Conservation (phyloP, 1,284 basidiomycete species). For the Sporisorium scitamineum region DNA sequence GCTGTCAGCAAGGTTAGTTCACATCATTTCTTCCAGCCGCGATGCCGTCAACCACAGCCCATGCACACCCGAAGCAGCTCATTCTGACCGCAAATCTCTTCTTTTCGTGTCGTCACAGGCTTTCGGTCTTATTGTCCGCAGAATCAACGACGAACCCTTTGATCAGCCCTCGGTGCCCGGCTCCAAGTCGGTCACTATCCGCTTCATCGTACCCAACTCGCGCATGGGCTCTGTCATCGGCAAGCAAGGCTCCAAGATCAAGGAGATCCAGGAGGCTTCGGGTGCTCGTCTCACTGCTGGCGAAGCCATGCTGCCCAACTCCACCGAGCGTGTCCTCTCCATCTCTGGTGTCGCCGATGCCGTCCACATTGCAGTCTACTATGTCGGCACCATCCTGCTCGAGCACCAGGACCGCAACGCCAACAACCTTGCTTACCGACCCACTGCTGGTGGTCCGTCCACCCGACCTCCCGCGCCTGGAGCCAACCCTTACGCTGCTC, state of each 20-base stretch:
- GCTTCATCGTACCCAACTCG: constrained; percentile 96
- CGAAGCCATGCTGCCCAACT: constrained; percentile 97
- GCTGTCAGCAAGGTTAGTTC: constrained; percentile 92
- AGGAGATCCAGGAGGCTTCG: constrained; percentile 99
- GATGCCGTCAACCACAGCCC: neutral
- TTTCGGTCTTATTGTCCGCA: constrained; percentile 96
- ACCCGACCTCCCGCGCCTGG: constrained; percentile 25
- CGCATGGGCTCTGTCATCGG: constrained; percentile 99
- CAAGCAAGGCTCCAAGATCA: constrained; percentile 96
- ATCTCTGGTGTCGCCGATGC: constrained; percentile 99
- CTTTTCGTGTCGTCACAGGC: constrained; percentile 74
- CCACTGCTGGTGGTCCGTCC: constrained; percentile 53
- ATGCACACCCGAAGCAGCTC: neutral
- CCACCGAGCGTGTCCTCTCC: constrained; percentile 91
- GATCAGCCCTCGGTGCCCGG: constrained; percentile 97
- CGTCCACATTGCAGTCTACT: constrained; percentile 99
- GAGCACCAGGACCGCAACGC: constrained; percentile 82
- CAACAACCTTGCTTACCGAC: constrained; percentile 69
- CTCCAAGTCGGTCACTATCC: constrained; percentile 97
- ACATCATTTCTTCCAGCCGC: neutral
- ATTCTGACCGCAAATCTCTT: neutral
- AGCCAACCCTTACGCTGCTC: constrained; percentile 20
- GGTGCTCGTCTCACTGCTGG: constrained; percentile 95
- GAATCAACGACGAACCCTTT: constrained; percentile 99
- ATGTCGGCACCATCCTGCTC: constrained; percentile 95